Percentiles rank a stretch among this genome's conserved stretches.
phyloP scores from a whole-genome alignment of 2,329 filamentous ascomycete species.

The Orbilia ellipsospora region DNA sequence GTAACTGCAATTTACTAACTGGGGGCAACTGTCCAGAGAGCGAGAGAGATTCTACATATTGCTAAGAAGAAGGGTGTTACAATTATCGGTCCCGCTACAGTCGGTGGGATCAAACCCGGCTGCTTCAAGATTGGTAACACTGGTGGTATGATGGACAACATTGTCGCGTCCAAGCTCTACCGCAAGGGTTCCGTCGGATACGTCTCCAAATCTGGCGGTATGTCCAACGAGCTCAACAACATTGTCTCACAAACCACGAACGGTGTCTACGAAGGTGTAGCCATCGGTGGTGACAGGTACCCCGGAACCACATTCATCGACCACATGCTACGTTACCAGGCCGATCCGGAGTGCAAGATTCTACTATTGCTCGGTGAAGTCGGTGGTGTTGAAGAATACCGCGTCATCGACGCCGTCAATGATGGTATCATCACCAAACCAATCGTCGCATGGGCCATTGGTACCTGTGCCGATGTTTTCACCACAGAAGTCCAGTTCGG shows the following conservation, averaged over 20 bases:
- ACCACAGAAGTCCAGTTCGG: constrained; percentile 99
- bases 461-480: constrained; percentile 99
- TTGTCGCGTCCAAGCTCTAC: constrained; percentile 99
- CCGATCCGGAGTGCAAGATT: constrained; percentile 97
- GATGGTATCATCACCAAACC: constrained; percentile 95
- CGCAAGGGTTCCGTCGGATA: constrained; percentile 98
- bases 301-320: constrained; percentile 99
- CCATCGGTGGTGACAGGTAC: constrained; percentile 98
- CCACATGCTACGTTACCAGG: constrained; percentile 87
- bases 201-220: constrained; percentile 99
- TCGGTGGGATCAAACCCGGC: constrained; percentile 99
- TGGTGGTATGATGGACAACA: constrained; percentile 99
- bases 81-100: constrained; percentile 97
- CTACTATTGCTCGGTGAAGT: constrained; percentile 96
- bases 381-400: constrained; percentile 99
- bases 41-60: constrained; percentile 95
- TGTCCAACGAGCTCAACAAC: constrained; percentile 99
- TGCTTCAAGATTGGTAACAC: constrained; percentile 99
- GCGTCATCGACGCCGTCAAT: constrained; percentile 98
- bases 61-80: constrained; percentile 98
- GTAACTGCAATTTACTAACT: not conserved
- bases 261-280: constrained; percentile 98
- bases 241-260: constrained; percentile 96
- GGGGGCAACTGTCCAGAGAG: constrained; percentile 67
- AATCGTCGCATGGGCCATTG: constrained; percentile 98